phyloP scores from a whole-genome alignment of 768 basidiomycete species.

The Mycena sanguinolenta region DNA sequence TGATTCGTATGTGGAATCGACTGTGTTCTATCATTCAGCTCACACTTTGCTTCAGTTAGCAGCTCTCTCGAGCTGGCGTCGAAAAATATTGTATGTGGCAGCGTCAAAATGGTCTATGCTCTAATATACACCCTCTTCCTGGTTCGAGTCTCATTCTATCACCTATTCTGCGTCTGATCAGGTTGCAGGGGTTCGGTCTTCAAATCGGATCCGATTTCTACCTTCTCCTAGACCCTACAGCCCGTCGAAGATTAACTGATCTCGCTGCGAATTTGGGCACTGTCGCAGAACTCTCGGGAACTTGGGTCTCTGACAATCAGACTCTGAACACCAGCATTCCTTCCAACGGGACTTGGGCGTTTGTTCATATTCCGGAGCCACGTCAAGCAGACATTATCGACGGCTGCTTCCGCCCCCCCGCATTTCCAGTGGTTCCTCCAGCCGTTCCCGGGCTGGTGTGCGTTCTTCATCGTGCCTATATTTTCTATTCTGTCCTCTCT shows the following conservation, averaged over 20 bases:
- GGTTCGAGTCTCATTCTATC: constrained; percentile 43
- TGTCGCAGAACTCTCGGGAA: constrained; percentile 70
- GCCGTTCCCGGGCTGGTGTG: constrained; percentile 83
- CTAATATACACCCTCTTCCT: constrained; percentile 88
- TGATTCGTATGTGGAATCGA: constrained; percentile 71
- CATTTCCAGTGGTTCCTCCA: constrained; percentile 83
- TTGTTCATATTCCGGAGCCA: constrained; percentile 65
- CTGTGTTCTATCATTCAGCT: constrained; percentile 12
- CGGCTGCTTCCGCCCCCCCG: constrained; percentile 80
- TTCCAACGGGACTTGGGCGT: constrained; percentile 74
- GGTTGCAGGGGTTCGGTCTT: constrained; percentile 77
- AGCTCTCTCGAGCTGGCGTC: constrained; percentile 88
- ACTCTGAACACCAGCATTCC: constrained; percentile 58
- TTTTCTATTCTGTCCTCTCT: constrained; percentile 82
- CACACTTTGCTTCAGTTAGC: constrained; percentile 61
- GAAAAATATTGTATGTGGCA: constrained; percentile 87
- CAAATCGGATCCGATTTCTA: constrained; percentile 89
- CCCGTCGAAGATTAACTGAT: constrained; percentile 65
- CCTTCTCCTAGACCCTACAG: constrained; percentile 73
- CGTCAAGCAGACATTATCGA: constrained; percentile 62
- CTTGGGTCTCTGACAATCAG: constrained; percentile 73
- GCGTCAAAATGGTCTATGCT: constrained; percentile 92
- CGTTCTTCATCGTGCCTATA: constrained; percentile 80
- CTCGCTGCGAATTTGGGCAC: constrained; percentile 66
- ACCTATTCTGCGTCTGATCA: constrained; percentile 7